These are phyloP conservation scores for Lasiodiplodia sp. DNA, from an alignment of 2,329 filamentous ascomycete species.

Conservation along the genomic window DNA sequence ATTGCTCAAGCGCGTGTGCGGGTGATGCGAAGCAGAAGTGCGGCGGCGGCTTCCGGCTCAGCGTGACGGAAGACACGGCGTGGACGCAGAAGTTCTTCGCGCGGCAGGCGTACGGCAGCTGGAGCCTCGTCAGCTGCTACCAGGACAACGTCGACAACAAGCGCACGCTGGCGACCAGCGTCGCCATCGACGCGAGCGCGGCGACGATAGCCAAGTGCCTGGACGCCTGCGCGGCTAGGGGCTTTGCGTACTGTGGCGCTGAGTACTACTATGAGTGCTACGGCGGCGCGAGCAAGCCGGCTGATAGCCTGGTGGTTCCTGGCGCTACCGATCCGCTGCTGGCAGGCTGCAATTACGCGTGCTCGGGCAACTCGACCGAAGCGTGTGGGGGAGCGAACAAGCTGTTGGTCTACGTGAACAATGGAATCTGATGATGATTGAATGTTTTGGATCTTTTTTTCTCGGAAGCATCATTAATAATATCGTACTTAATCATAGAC, in stretches of 20 bases:
- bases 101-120: constrained; percentile 1
- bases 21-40: constrained; percentile 15
- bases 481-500: background rate
- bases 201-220: constrained; percentile 16
- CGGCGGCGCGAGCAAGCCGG: constrained; percentile 41
- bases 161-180: background rate
- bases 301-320: background rate
- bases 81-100: constrained; percentile 21
- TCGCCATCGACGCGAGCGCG: background rate
- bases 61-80: constrained; percentile 11
- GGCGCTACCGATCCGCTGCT: background rate
- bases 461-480: background rate
- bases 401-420: constrained; percentile 18
- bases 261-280: constrained; percentile 44
- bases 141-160: constrained; percentile 8
- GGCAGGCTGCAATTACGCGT: constrained; percentile 16
- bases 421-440: background rate
- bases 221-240: constrained; percentile 28
- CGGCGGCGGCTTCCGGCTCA: constrained; percentile 20
- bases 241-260: constrained; percentile 39
- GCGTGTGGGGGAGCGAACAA: constrained; percentile 17
- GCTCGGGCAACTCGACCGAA: constrained; percentile 25
- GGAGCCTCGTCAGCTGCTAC: constrained; percentile 24
- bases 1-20: constrained; percentile 17
- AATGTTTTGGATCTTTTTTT: background rate